Percentiles rank a stretch among this genome's conserved stretches.
These are phyloP conservation scores for Colletotrichum navitas DNA, from an alignment of 2,329 filamentous ascomycete genomes.

Conservation along the genomic window DNA sequence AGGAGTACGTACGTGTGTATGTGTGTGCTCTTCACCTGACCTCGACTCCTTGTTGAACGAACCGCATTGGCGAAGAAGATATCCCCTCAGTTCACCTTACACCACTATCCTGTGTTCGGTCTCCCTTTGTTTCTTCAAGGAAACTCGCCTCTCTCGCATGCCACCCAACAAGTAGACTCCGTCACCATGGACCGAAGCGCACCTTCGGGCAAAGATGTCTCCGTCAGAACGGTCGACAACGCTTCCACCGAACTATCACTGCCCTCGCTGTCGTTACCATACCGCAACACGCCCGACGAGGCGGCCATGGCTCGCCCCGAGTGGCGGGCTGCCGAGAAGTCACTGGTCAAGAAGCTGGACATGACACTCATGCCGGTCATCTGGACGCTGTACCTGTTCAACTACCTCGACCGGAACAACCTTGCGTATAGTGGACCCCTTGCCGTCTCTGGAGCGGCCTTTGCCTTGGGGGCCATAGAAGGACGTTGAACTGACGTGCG, in stretches of 20 bases:
- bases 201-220: slow-evolving; percentile 19
- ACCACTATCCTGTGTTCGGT: background rate
- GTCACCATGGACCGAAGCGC: slow-evolving; percentile 15
- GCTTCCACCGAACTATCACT: background rate
- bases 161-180: too few relatives aligned
- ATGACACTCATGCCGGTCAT: slow-evolving; percentile 45
- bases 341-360: slow-evolving; percentile 46
- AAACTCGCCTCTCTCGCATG: background rate
- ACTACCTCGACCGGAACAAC: slow-evolving; percentile 41
- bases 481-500: background rate
- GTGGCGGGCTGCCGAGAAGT: slow-evolving; percentile 31
- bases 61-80: background rate
- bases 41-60: background rate
- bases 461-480: background rate
- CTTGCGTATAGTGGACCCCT: slow-evolving; percentile 35
- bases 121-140: background rate
- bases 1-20: background rate
- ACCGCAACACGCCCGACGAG: slow-evolving; percentile 1
- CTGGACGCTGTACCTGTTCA: slow-evolving; percentile 42
- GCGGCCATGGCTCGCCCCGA: slow-evolving; percentile 27
- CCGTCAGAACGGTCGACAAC: slow-evolving; percentile 16
- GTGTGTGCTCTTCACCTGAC: too few relatives aligned
- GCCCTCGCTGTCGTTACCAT: background rate
- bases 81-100: too few relatives aligned
- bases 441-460: background rate